Evolutionary conservation across 352 stramenopile genomes (phyloP), one percentile per base, ranked within the genome.

Genomic region (Lagenidium giganteum): DNA sequence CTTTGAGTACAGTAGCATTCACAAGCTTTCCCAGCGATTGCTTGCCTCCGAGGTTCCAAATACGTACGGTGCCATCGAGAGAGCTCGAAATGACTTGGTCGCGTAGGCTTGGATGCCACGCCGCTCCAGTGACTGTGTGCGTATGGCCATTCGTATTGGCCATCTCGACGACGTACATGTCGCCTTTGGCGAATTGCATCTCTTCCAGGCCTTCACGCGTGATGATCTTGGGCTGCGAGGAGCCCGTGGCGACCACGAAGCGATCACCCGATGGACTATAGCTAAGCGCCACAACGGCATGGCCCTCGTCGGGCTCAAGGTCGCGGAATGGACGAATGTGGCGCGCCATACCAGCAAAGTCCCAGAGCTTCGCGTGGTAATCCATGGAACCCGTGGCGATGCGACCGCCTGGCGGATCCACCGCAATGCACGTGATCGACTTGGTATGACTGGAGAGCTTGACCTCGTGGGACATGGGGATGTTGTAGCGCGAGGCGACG

Each of bases 91-190:
- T 83, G 68, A 92, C 79, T 50, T 83, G 59, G 28, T 93, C 70
- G 3, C 77, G 73, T 8, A 67, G 31, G 26, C 60, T 64, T 17
- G 82, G 82, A 37, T 91, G 75, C 79, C 79, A 93, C 49, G 60
- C 47, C 11, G 76, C 82, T 16, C 72, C 64, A 8, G 82, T 91
- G 23, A 81, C 60, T 1, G 71, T 57, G 59, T 91, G 76, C 26
- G 82, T 93, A 54, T 93, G 82, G 7, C 82, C 82, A 22, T 83
- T 83, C 9, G 82, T 93, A 42, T 91, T 70, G 0, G 65, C 71
- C 82, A 93, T 93, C 46, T 93, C 82, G 24, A 90, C 65, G 16
- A 92, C 70, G 51, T 93, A 93, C 78, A 91, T 91, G 48, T 93
- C 81, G 21, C 81, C 81, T 34, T 83, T 89, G 16, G 73, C 70